Evolutionary conservation across 768 basidiomycete species (phyloP).

Genomic region (Boletus pseudo-olivaceus): DNA sequence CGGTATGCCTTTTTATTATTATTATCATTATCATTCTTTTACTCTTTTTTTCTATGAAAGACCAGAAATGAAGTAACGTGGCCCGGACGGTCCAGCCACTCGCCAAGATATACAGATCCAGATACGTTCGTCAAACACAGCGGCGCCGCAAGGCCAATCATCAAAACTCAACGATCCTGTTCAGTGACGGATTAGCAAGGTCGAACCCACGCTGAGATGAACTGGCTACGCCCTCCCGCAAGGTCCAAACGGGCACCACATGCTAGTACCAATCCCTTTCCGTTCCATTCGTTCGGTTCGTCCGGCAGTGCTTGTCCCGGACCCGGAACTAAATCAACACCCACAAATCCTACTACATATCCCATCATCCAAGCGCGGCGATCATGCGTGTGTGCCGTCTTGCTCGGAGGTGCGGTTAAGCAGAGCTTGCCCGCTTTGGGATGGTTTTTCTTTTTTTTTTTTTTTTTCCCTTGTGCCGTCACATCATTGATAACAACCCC

Average conservation of each 20-base stretch:
- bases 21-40: no score
- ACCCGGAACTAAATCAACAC: not conserved
- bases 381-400: slow-evolving; percentile 1
- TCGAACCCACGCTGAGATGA: not conserved
- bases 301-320: not conserved
- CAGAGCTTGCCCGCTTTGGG: not conserved
- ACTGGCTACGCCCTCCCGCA: not conserved
- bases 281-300: not conserved
- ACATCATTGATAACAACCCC: not conserved
- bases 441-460: not conserved
- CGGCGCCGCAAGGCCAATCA: slow-evolving; percentile 5
- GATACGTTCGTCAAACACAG: not conserved
- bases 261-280: not conserved
- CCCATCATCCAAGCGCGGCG: slow-evolving; percentile 2
- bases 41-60: not conserved
- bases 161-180: not conserved
- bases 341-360: not conserved
- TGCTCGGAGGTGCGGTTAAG: not conserved
- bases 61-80: not conserved
- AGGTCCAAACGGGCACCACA: no score
- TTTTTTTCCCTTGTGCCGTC: not conserved
- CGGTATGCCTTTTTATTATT: not conserved
- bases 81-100: not conserved
- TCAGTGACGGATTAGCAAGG: not conserved
- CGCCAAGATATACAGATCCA: not conserved